phyloP scores from a whole-genome alignment of 768 basidiomycete genomes.

The Pseudohyphozyma bogoriensis region DNA sequence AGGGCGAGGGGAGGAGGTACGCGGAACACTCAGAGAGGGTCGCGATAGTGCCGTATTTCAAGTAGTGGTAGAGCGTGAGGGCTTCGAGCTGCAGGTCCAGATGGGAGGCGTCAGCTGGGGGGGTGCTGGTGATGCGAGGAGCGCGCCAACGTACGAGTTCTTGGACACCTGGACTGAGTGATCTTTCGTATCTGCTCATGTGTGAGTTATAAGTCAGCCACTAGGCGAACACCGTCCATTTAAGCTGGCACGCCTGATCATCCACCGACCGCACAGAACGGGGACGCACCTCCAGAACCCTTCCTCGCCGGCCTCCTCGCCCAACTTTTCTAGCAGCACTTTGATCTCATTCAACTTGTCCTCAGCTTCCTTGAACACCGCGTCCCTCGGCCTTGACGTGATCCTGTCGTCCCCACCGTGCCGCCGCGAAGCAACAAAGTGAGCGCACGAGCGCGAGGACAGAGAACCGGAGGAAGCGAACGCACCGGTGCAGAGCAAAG shows the following conservation, averaged over 20 bases:
- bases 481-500: conserved; percentile 69
- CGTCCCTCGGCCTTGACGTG: background rate
- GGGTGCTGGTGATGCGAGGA: background rate
- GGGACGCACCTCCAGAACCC: conserved; percentile 60
- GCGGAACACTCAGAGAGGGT: conserved; percentile 14
- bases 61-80: conserved; percentile 38
- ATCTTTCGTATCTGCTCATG: conserved; percentile 30
- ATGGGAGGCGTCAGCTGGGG: background rate
- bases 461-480: background rate
- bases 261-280: background rate
- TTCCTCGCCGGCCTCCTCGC: conserved; percentile 54
- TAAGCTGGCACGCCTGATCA: background rate
- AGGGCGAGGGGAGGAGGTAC: background rate
- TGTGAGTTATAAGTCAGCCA: background rate
- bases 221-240: conserved; percentile 29
- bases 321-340: conserved; percentile 52
- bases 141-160: conserved; percentile 51
- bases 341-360: conserved; percentile 61
- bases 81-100: conserved; percentile 57
- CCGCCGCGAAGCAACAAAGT: background rate
- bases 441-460: background rate
- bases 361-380: conserved; percentile 37
- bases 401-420: conserved; percentile 15
- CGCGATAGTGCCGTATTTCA: conserved; percentile 18
- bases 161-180: conserved; percentile 54